These are phyloP conservation scores for Gamarada debralockiae DNA, from an alignment of 495 filamentous ascomycete genomes.

Conservation along the genomic window DNA sequence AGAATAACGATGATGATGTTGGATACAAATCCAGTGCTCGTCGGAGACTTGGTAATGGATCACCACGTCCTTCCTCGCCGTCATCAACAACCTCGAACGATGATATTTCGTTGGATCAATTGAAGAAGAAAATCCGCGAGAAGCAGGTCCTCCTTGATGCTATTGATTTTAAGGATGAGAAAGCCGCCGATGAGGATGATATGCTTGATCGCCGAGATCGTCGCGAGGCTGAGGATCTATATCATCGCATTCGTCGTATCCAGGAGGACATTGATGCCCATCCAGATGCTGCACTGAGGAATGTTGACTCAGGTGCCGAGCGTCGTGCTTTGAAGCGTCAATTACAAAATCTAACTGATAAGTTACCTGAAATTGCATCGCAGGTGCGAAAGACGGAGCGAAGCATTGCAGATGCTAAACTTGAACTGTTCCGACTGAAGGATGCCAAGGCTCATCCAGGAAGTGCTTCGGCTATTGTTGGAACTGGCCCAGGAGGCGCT, in stretches of 20 bases:
- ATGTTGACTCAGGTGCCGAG: slow-evolving; percentile 81
- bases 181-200: slow-evolving; percentile 85
- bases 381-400: slow-evolving; percentile 88
- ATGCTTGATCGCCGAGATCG: slow-evolving; percentile 85
- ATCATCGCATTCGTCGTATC: slow-evolving; percentile 84
- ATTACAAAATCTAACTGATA: slow-evolving; percentile 82
- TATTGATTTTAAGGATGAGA: slow-evolving; percentile 95
- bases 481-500: slow-evolving; percentile 86
- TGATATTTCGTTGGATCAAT: slow-evolving; percentile 79
- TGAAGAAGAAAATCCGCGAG: slow-evolving; percentile 91
- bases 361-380: slow-evolving; percentile 86
- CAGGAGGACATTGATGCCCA: slow-evolving; percentile 96
- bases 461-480: slow-evolving; percentile 77
- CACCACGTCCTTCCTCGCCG: slow-evolving; percentile 71
- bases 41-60: slow-evolving; percentile 71
- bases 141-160: slow-evolving; percentile 95
- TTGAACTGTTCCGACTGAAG: slow-evolving; percentile 90
- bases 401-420: slow-evolving; percentile 82
- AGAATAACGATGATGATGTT: slow-evolving; percentile 87
- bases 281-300: slow-evolving; percentile 70
- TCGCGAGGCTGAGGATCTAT: slow-evolving; percentile 90
- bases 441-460: slow-evolving; percentile 91
- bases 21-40: slow-evolving; percentile 94
- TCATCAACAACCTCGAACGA: slow-evolving; percentile 67
- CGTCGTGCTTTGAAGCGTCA: slow-evolving; percentile 81